These are phyloP conservation scores for Populus simonii DNA, from an alignment of 345 rosid genomes.

Conservation along the genomic window DNA sequence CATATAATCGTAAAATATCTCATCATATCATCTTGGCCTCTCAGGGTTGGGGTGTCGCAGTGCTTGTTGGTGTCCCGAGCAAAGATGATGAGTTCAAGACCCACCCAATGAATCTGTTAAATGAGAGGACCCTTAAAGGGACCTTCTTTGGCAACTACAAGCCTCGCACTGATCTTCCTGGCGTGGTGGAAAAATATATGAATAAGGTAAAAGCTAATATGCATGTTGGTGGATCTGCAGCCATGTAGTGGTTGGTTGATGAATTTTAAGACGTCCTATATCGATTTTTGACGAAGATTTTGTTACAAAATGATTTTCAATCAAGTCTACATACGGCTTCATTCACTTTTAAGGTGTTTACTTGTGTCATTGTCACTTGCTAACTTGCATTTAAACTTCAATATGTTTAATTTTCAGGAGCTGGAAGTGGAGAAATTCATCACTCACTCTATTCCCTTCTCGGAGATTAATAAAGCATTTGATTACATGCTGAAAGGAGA, in stretches of 20 bases:
- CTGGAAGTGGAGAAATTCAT: conserved; percentile 50
- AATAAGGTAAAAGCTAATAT: conserved; percentile 30
- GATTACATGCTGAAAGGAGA: conserved; percentile 45
- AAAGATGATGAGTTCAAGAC: conserved; percentile 53
- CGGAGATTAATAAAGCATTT: conserved; percentile 51
- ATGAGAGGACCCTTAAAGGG: conserved; percentile 52
- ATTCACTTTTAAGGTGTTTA: too few relatives aligned
- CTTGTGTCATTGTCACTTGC: too few relatives aligned
- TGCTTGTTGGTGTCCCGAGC: conserved; percentile 47
- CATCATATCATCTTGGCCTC: not conserved
- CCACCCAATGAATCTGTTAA: conserved; percentile 41
- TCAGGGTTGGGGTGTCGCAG: conserved; percentile 62
- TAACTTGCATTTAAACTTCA: not conserved
- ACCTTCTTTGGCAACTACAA: conserved; percentile 63
- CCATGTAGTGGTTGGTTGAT: too few relatives aligned
- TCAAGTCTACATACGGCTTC: too few relatives aligned
- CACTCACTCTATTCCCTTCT: conserved; percentile 38
- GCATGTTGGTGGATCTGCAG: too few relatives aligned
- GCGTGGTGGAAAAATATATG: conserved; percentile 49
- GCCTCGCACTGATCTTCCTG: conserved; percentile 48
- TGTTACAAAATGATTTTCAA: too few relatives aligned
- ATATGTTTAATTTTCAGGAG: conserved; percentile 27
- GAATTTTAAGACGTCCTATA: too few relatives aligned
- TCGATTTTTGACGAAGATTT: too few relatives aligned
- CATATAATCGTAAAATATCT: not conserved